Evolutionary conservation across 129 eudicot genomes (phyloP), one percentile per base, ranked within the genome.

Genomic region (Chrysanthemum lavandulifolium): DNA sequence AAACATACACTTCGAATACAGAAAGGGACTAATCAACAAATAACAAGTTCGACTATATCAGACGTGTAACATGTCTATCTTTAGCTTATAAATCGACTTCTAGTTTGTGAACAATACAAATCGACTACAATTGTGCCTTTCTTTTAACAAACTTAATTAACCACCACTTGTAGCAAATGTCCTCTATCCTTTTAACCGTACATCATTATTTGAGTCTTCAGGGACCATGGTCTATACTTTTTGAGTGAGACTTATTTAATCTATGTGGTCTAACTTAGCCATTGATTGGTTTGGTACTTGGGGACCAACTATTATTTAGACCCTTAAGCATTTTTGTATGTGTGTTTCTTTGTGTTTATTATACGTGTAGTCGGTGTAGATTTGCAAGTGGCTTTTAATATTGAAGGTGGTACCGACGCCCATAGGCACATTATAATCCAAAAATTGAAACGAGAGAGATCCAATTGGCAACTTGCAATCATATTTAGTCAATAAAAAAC

Each of bases 371-470:
- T 29, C 31, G 0, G 0, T 3, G 53, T 64, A 51, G 12, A 40
- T 75, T 33, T 27, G 33, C 77, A 78, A 78, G 67, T 71, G 61
- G 81, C 9, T 52, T 52, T 36, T 47, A 61, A 72, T 56, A 62
- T 31, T 31, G 76, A 77, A 78, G 36, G 76, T 70, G 76, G 66
- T 78, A 62, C 76, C 76, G 25, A 23, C 36, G 56, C 51, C 76
- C 66, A 70, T 52, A 59, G 57, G 76, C 48, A 50, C 49, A 62
- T 65, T 61, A 50, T 40, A 77, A 21, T 61, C 72, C 76, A 40
- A 71, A 19, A 53, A 70, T 33, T 23, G 10, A 10, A 25, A 78
- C n/a, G 60, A 58, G 47, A 70, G 52, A 54, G 10, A 7, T 53
- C 81, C 67, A 70, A 15, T 62, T 54, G 66, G 51, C 76, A 69